Base-by-base conservation (phyloP, 1,284 basidiomycete species). In the Vanrija sp. region DNA sequence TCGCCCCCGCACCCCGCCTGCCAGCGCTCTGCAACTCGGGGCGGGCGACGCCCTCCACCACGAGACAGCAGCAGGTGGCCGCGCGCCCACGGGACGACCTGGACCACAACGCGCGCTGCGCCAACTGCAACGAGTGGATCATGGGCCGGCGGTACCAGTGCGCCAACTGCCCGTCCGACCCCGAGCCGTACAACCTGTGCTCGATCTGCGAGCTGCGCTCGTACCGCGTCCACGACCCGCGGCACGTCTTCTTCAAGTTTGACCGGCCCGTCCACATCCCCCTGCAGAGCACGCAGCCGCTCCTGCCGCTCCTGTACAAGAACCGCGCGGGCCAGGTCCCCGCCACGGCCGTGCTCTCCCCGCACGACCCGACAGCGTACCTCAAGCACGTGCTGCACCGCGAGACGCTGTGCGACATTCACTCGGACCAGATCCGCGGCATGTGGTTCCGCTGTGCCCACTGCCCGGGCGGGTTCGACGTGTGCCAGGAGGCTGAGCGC, bases 371-470 rank as follows among this genome's bases (percentile, higher is more conserved):
- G 68, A 66, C 56, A 10, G 88, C 80, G 31, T 92, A 92, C 71
- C 79, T 93, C 15, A 77, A 77, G 27, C 75, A 80, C 48, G 78
- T 94, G 4, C 69, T 81, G 45, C 89, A 94, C 71, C 80, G 41
- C 22, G 68, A 68, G 53, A 75, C 75, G 31, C 52, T 75, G 15
- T 75, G 73, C 56, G 73, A 75, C 55, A 68, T 75, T 25, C 75
- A 76, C 51, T 57, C 61, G 4, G 69, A 73, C 43, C 73, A 72
- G 54, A 91, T 94, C 56, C 75, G 79, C 22, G 91, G 91, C 8
- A 82, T 83, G 59, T 95, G 91, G 91, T 87, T 87, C 73, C 82
- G 87, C 60, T 95, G 91, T 67, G 89, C 84, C 3, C 89, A 90
- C 68, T 95, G 91, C 67, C 80, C 82, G 5, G 84, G 82, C 59